Conservation (phyloP, 2,329 filamentous ascomycete genomes). For the Myriangium duriaei region DNA sequence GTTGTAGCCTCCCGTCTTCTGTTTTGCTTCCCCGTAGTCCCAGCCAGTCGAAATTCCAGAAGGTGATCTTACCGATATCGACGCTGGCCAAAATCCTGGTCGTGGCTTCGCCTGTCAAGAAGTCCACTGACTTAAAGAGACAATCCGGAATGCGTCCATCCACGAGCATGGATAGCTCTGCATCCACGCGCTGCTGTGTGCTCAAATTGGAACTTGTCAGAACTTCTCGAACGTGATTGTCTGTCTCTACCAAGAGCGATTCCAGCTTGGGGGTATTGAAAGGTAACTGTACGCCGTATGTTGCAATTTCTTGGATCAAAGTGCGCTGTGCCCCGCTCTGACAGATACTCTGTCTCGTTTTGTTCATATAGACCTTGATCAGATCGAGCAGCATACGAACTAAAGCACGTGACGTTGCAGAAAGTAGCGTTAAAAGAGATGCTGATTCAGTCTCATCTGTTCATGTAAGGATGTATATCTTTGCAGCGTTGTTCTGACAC, state of each 20-base stretch:
- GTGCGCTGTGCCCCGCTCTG: slow-evolving; percentile 41
- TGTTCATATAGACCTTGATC: slow-evolving; percentile 28
- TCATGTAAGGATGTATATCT: neutral
- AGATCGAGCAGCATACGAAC: slow-evolving; percentile 56
- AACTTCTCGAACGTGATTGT: slow-evolving; percentile 49
- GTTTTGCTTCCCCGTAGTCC: slow-evolving; percentile 47
- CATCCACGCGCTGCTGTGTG: slow-evolving; percentile 32
- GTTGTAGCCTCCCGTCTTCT: slow-evolving; percentile 43
- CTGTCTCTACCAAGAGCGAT: slow-evolving; percentile 43
- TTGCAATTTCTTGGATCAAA: slow-evolving; percentile 1
- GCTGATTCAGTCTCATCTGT: neutral
- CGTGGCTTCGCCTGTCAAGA: slow-evolving; percentile 38
- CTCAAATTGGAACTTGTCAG: slow-evolving; percentile 36
- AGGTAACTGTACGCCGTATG: slow-evolving; percentile 28
- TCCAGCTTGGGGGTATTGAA: slow-evolving; percentile 36
- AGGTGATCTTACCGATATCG: slow-evolving; percentile 57
- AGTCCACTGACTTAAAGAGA: slow-evolving; percentile 35
- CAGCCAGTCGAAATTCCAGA: slow-evolving; percentile 58
- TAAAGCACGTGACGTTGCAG: slow-evolving; percentile 61
- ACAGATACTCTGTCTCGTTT: slow-evolving; percentile 5
- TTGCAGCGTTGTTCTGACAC: too few relatives aligned
- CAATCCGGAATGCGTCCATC: slow-evolving; percentile 39
- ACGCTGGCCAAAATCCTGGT: slow-evolving; percentile 45
- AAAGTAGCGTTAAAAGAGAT: slow-evolving; percentile 48
- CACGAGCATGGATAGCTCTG: slow-evolving; percentile 42